Conservation (phyloP, 352 stramenopile species). For the Saprolegnia parasitica region DNA sequence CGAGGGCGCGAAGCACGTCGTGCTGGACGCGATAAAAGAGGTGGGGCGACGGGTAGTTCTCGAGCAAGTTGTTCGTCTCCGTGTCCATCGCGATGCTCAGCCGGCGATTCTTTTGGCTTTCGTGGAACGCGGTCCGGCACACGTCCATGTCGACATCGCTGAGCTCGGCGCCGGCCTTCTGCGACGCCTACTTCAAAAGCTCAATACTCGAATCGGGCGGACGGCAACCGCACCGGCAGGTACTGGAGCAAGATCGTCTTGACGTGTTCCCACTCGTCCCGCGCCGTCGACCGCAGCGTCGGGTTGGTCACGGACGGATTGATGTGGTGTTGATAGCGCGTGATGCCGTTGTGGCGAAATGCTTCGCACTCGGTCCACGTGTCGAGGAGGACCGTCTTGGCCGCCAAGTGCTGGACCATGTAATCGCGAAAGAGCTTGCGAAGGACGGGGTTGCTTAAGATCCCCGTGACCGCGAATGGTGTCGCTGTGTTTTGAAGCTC, state of each 20-base stretch:
- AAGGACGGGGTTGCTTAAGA: conserved; percentile 8
- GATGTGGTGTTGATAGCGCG: conserved; percentile 42
- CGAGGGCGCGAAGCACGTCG: conserved; percentile 75
- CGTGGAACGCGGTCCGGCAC: conserved; percentile 54
- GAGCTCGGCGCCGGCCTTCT: conserved; percentile 18
- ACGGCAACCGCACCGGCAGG: conserved; percentile 15
- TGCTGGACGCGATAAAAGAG: conserved; percentile 69
- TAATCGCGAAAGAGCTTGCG: conserved; percentile 80
- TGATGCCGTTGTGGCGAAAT: conserved; percentile 64
- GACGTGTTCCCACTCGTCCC: conserved; percentile 78
- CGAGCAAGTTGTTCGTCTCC: conserved; percentile 38
- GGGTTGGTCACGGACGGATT: conserved; percentile 22
- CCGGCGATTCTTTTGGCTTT: conserved; percentile 59
- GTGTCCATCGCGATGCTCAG: conserved; percentile 64
- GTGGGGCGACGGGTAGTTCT: conserved; percentile 61
- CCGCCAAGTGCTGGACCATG: conserved; percentile 47
- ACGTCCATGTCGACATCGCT: conserved; percentile 11
- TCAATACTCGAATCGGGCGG: background rate
- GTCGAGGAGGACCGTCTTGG: conserved; percentile 56
- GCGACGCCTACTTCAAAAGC: conserved; percentile 7
- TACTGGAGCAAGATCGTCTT: conserved; percentile 49
- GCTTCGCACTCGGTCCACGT: conserved; percentile 83
- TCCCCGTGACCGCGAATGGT: conserved; percentile 18
- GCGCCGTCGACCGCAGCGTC: conserved; percentile 37
- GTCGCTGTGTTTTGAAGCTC: conserved; percentile 18